These are phyloP conservation scores for Phoma sp. DNA, from an alignment of 2,329 filamentous ascomycete genomes.

Conservation along the genomic window DNA sequence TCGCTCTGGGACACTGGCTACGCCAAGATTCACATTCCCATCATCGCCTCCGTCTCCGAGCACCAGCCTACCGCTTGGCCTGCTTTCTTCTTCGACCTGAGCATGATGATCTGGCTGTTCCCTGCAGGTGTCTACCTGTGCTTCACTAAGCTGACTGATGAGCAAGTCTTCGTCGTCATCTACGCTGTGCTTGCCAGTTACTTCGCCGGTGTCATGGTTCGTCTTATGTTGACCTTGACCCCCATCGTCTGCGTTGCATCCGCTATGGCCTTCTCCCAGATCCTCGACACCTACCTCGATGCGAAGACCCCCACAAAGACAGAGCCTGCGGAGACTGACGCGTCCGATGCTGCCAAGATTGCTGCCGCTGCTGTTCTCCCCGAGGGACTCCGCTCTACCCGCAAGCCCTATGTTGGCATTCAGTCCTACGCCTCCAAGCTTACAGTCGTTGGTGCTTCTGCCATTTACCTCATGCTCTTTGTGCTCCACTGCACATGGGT, in stretches of 20 bases:
- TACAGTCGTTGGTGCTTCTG: slow-evolving; percentile 73
- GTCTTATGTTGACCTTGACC: slow-evolving; percentile 95
- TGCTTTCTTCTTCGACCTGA: slow-evolving; percentile 98
- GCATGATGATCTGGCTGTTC: slow-evolving; percentile 98
- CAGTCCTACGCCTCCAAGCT: slow-evolving; percentile 81
- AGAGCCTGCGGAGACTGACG: slow-evolving; percentile 55
- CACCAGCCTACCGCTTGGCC: slow-evolving; percentile 99
- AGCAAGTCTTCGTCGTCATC: slow-evolving; percentile 97
- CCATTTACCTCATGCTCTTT: slow-evolving; percentile 86
- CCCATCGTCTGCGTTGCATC: slow-evolving; percentile 95
- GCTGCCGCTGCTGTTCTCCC: slow-evolving; percentile 59
- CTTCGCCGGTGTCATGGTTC: slow-evolving; percentile 99
- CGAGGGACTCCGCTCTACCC: slow-evolving; percentile 70
- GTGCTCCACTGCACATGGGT: slow-evolving; percentile 99
- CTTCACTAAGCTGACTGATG: slow-evolving; percentile 90
- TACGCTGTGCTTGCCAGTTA: slow-evolving; percentile 97
- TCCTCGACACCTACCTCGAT: slow-evolving; percentile 85
- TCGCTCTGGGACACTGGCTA: slow-evolving; percentile 99
- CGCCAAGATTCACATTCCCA: slow-evolving; percentile 98
- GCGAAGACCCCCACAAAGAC: slow-evolving; percentile 63
- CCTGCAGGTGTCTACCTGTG: slow-evolving; percentile 98
- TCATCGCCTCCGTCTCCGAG: slow-evolving; percentile 99
- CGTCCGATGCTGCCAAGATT: slow-evolving; percentile 40
- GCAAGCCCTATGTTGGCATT: slow-evolving; percentile 79
- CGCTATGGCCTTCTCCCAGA: slow-evolving; percentile 83